phyloP scores from a whole-genome alignment of 148 eudicot species.

The Silene conica region DNA sequence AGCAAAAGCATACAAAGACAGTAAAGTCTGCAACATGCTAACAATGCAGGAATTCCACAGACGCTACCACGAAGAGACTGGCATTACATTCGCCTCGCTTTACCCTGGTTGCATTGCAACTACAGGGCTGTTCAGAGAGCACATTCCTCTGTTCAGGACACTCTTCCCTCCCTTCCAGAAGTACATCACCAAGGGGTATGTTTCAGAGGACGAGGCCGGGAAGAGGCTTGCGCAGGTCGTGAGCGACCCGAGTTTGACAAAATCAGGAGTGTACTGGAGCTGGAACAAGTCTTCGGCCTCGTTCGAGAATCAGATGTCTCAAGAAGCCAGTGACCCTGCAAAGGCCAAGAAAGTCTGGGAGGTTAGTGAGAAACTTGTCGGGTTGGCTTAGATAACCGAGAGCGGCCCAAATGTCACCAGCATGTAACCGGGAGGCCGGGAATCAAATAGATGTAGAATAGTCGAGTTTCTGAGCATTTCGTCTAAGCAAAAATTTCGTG shows the following conservation, averaged over 20 bases:
- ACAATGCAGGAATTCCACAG: slow-evolving; percentile 90
- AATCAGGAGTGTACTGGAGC: slow-evolving; percentile 81
- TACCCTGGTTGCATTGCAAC: slow-evolving; percentile 95
- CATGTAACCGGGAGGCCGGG: neutral
- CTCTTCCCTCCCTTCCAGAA: slow-evolving; percentile 91
- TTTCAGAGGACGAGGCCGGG: slow-evolving; percentile 83
- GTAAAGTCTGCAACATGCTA: slow-evolving; percentile 94
- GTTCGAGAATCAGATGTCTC: slow-evolving; percentile 58
- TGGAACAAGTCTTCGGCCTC: slow-evolving; percentile 67
- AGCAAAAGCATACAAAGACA: slow-evolving; percentile 92
- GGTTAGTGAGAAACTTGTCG: slow-evolving; percentile 62
- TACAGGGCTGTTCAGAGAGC: slow-evolving; percentile 80
- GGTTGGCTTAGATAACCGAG: slow-evolving; percentile 40
- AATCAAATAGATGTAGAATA: neutral
- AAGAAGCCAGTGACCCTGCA: slow-evolving; percentile 58
- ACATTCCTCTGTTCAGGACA: slow-evolving; percentile 67
- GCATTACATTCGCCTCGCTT: slow-evolving; percentile 71
- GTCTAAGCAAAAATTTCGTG: slow-evolving; percentile 14
- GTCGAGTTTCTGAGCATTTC: slow-evolving; percentile 1
- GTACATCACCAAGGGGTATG: slow-evolving; percentile 79
- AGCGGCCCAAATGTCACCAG: slow-evolving; percentile 3
- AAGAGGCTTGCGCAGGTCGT: slow-evolving; percentile 86
- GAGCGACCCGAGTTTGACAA: slow-evolving; percentile 64
- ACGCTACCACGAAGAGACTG: slow-evolving; percentile 73
- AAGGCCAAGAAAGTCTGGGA: slow-evolving; percentile 69